Evolutionary conservation across 129 eudicot genomes (phyloP).

Genomic region (Deinandra increscens): DNA sequence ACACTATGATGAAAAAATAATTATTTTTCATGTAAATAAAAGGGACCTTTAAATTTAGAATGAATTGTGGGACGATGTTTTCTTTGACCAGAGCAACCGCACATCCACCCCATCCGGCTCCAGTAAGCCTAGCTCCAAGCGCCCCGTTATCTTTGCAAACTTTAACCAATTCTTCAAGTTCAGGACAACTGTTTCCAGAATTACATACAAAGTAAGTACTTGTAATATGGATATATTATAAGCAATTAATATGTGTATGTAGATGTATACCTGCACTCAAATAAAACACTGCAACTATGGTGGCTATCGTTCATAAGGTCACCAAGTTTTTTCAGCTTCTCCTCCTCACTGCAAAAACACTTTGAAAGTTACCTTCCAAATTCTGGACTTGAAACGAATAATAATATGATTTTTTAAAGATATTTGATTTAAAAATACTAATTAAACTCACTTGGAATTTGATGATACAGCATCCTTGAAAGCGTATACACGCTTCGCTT

Average conservation of each 20-base stretch:
- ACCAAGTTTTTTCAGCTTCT: slow-evolving; percentile 80
- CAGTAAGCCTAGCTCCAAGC: slow-evolving; percentile 94
- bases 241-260: not conserved
- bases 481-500: slow-evolving; percentile 80
- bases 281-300: slow-evolving; percentile 86
- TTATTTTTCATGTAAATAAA: not conserved
- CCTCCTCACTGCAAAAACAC: slow-evolving; percentile 66
- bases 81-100: slow-evolving; percentile 91
- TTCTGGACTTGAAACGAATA: not conserved
- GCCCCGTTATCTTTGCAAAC: slow-evolving; percentile 72
- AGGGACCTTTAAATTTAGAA: slow-evolving; percentile 79
- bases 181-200: slow-evolving; percentile 67
- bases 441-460: slow-evolving; percentile 45
- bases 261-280: slow-evolving; percentile 81
- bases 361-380: not conserved
- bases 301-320: slow-evolving; percentile 97
- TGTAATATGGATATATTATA: not conserved
- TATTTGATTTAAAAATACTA: not conserved
- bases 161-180: slow-evolving; percentile 87
- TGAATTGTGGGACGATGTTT: slow-evolving; percentile 68
- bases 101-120: slow-evolving; percentile 99
- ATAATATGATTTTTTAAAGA: not conserved
- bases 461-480: slow-evolving; percentile 84
- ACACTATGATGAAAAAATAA: not conserved
- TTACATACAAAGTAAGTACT: not conserved